Evolutionary conservation across 805 yeast genomes (phyloP).

Genomic region (Lipomyces spencermartinsiae): DNA sequence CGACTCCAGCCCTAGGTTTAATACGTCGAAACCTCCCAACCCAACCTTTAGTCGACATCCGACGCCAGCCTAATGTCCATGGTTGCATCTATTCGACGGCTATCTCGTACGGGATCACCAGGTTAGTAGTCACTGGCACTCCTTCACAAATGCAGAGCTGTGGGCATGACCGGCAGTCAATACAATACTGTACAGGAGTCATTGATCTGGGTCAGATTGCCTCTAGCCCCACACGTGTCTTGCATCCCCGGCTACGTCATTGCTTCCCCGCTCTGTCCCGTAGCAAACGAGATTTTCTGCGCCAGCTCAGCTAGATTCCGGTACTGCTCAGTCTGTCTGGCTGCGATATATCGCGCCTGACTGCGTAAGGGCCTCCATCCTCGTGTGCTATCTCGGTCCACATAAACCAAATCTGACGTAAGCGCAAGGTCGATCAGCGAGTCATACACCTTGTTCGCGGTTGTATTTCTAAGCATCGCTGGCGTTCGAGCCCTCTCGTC

Average conservation of each 20-base stretch:
- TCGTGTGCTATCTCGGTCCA: not conserved
- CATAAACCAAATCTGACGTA: not conserved
- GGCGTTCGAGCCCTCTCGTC: not conserved
- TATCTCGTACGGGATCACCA: no score
- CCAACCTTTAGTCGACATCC: no score
- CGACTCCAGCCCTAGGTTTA: no score
- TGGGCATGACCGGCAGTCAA: no score
- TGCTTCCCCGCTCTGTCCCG: not conserved
- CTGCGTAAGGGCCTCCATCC: slow-evolving; percentile 13
- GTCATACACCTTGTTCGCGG: slow-evolving; percentile 4
- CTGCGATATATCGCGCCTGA: slow-evolving; percentile 9
- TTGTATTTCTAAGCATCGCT: not conserved
- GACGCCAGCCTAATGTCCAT: no score
- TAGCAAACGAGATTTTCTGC: not conserved
- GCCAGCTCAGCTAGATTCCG: not conserved
- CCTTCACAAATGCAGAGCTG: not conserved
- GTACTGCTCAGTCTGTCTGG: slow-evolving; percentile 13
- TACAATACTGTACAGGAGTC: no score
- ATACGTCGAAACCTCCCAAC: no score
- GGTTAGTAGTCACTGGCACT: not conserved
- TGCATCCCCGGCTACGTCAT: not conserved
- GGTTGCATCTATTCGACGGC: no score
- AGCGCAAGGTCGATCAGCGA: not conserved
- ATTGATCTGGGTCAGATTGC: not conserved
- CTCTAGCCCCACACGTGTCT: not conserved